Base-by-base conservation (phyloP, 257 asterid species). In the Nicotiana sylvestris region DNA sequence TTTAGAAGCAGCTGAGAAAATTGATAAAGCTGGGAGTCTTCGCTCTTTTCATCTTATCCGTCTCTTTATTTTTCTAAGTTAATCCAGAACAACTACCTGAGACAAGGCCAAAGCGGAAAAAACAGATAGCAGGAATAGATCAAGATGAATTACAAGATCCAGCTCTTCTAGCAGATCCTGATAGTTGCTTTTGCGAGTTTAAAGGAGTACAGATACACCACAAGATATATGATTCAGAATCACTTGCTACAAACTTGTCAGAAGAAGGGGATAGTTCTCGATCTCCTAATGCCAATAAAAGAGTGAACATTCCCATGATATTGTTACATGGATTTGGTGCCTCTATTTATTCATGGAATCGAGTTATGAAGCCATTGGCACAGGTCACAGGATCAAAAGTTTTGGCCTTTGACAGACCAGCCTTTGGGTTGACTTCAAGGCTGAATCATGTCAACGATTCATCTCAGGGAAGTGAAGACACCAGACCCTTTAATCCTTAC, bases 351-450 rank as follows among this genome's bases (percentile, higher is more conserved):
- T 93, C 99, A 4, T 96, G 99, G 99, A 84, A 82, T 85, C 91
- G 92, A 61, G 97, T 87, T 51, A 89, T 94, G 98, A 93, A 94
- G 80, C 93, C 92, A 78, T 85, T 96, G 82, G 92, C 97, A 2
- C 84, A 18, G 66, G 85, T 80, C 62, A 83, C 85, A 46, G 91
- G 95, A 60, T 88, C 95, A 9, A 93, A 93, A 90, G 95, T 93
- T 84, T 91, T 94, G 83, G 98, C 99, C 65, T 96, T 96, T 86
- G 99, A 96, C 81, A 91, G 99, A 85, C 99, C 99, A 15, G 98
- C 98, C 64, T 96, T 96, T 79, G 99, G 99, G 68, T 86, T 96
- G 88, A 94, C 99, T 15, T 89, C 98, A 53, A 91, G 98, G 89
- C 89, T 87, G 67, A 80, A 83, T 85, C 86, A 86, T 16, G 29